Base-by-base conservation (phyloP, 441 rosid genomes). In the Brassica hybrid region DNA sequence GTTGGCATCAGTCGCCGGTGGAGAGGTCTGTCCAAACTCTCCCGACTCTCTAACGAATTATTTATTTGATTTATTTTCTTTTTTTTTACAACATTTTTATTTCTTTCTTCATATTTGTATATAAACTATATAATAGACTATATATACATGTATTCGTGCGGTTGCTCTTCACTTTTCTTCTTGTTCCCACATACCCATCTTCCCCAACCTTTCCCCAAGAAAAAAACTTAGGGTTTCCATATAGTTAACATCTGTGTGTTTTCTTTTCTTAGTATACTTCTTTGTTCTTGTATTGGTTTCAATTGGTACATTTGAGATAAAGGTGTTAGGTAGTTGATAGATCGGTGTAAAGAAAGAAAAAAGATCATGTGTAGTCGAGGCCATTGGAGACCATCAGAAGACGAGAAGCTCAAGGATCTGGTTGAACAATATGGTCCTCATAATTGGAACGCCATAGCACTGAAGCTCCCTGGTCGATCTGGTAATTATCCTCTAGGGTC, bases 371-470 rank as follows among this genome's bases (percentile, higher is more conserved):
- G 93, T 63, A 81, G 79, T 43, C 81, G 93, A 84, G 93, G 93
- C 75, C 93, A 89, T 52, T 89, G 93, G 91, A 86, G 91, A 80
- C 91, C 91, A 38, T 80, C 87, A 0, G 93, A 89, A 76, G 93
- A 89, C 34, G 89, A 85, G 57, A 87, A 83, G 83, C 93, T 88
- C 5, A 72, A 84, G 56, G 90, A 85, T 79, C 81, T 87, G 56
- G 93, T 89, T 7, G 84, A 87, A 36, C 83, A 84, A 32, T 84
- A 83, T 45, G 93, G 93, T 11, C 93, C 93, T 56, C 93, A 89
- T 79, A 89, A 89, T 58, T 89, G 93, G 93, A 89, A 89, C 87
- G 87, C 90, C 81, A 87, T 89, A 82, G 93, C 93, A 5, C 85
- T 82, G 41, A 84, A 89, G 80, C 93, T 89, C 67, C 87, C 83